Evolutionary conservation across 2,329 filamentous ascomycete species (phyloP).

Genomic region (Microdochium bolleyi): DNA sequence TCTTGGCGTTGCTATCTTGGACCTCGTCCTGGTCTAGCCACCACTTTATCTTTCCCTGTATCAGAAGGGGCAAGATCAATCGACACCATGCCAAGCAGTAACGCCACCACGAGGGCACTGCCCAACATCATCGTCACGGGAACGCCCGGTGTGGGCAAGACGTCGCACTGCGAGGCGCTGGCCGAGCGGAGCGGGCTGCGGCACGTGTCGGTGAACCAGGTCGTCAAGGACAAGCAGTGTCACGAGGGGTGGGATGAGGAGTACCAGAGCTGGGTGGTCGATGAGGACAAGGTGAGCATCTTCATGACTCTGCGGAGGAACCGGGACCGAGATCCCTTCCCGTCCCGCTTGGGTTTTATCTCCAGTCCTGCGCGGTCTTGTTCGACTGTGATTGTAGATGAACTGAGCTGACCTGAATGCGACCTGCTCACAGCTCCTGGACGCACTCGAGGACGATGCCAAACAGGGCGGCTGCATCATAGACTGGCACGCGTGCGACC

Average conservation of each 20-base stretch:
- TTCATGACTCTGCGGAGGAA: too few species aligned
- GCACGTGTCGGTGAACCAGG: slow-evolving; percentile 81
- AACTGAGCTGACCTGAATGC: neutral
- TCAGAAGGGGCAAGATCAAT: too few species aligned
- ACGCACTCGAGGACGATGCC: slow-evolving; percentile 78
- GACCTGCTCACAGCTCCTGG: slow-evolving; percentile 68
- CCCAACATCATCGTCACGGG: slow-evolving; percentile 95
- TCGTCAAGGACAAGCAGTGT: slow-evolving; percentile 82
- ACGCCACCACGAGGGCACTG: slow-evolving; percentile 32
- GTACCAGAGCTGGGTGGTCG: slow-evolving; percentile 82
- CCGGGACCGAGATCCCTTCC: too few species aligned
- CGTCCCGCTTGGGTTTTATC: slow-evolving; percentile 1
- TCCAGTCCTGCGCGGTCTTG: neutral
- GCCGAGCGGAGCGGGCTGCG: slow-evolving; percentile 68
- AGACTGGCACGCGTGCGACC: slow-evolving; percentile 96
- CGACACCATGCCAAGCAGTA: neutral
- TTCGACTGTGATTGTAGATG: neutral
- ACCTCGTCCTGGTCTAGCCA: too few species aligned
- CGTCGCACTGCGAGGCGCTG: slow-evolving; percentile 78
- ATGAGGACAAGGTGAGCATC: slow-evolving; percentile 90
- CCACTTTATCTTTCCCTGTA: too few species aligned
- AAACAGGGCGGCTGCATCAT: slow-evolving; percentile 77
- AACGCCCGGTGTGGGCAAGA: slow-evolving; percentile 93
- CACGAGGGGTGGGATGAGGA: slow-evolving; percentile 85
- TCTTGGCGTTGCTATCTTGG: too few species aligned